phyloP scores from a whole-genome alignment of 192 early-diverging fungal species.

The Mortierella alpina region DNA sequence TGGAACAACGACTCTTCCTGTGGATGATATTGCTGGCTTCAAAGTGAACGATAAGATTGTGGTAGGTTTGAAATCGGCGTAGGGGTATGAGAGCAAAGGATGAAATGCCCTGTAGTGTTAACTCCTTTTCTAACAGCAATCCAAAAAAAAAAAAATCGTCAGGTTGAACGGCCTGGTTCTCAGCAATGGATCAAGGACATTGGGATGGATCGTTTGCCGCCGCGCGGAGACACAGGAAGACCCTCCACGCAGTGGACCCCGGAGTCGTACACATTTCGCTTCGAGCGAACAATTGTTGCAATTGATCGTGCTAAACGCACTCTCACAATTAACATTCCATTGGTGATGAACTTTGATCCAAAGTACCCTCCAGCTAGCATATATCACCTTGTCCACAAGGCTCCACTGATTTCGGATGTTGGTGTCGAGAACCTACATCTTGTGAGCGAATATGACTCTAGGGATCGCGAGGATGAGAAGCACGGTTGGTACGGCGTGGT shows the following conservation, averaged over 20 bases:
- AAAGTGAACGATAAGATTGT: constrained; percentile 44
- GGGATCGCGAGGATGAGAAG: constrained; percentile 36
- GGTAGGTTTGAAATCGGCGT: constrained; percentile 25
- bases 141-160: neutral
- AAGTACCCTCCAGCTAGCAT: constrained; percentile 45
- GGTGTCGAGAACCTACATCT: constrained; percentile 46
- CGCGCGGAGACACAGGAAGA: neutral
- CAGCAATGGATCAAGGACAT: constrained; percentile 43
- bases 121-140: neutral
- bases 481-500: constrained; percentile 52
- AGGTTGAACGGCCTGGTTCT: constrained; percentile 47
- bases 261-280: constrained; percentile 47
- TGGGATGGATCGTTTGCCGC: constrained; percentile 38
- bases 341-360: constrained; percentile 46
- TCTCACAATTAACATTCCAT: constrained; percentile 36
- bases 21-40: constrained; percentile 30
- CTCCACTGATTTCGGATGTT: constrained; percentile 31
- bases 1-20: constrained; percentile 33
- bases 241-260: constrained; percentile 42
- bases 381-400: constrained; percentile 44
- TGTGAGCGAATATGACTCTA: constrained; percentile 20
- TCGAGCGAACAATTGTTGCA: constrained; percentile 43
- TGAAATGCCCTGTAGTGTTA: too few species aligned
- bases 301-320: constrained; percentile 33
- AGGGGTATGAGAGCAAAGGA: too few species aligned